These are phyloP conservation scores for Dysphania ambrosioides DNA, from an alignment of 148 eudicot genomes.

Conservation along the genomic window DNA sequence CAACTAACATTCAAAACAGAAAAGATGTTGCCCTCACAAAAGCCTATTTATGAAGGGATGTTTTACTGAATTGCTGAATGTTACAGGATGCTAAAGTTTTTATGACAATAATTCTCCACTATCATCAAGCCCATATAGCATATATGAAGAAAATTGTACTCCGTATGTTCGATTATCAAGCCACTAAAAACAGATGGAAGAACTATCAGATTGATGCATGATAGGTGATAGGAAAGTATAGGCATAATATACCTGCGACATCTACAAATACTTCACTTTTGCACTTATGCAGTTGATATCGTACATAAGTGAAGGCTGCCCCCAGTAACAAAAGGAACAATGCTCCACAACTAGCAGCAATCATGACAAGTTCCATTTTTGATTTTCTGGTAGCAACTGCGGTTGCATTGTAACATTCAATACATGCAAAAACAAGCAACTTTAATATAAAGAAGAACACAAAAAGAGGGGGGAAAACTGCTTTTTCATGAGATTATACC, in stretches of 20 bases:
- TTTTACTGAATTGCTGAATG: background rate
- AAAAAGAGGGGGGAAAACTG: background rate
- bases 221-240: conserved; percentile 3
- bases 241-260: conserved; percentile 56
- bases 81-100: background rate
- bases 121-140: background rate
- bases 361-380: conserved; percentile 44
- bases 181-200: background rate
- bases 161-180: background rate
- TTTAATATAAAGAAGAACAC: background rate
- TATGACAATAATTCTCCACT: background rate
- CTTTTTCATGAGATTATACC: conserved; percentile 33
- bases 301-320: conserved; percentile 45
- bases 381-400: conserved; percentile 57
- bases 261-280: conserved; percentile 61
- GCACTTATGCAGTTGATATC: conserved; percentile 33
- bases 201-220: conserved; percentile 10
- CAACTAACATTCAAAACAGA: no score
- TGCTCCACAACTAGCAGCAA: conserved; percentile 57
- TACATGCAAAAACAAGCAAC: conserved; percentile 1
- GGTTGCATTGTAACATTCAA: conserved; percentile 11
- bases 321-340: conserved; percentile 64
- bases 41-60: no score
- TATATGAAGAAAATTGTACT: background rate
- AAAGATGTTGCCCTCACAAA: no score